Evolutionary conservation across 768 basidiomycete species (phyloP).

Genomic region (Leucogyrophana mollusca): DNA sequence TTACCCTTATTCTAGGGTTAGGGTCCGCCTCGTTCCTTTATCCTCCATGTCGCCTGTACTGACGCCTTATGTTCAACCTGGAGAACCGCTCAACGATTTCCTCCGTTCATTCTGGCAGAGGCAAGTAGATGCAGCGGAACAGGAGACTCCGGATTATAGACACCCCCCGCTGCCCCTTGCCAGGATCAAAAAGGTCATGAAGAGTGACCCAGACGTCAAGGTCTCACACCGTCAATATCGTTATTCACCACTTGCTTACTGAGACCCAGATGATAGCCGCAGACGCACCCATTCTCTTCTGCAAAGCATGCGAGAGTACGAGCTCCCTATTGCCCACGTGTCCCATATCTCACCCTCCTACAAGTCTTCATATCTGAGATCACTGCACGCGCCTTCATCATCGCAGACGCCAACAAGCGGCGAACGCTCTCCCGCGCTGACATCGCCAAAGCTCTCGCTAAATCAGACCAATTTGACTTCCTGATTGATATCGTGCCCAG

Average conservation of each 20-base stretch:
- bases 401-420: constrained; percentile 94
- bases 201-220: constrained; percentile 96
- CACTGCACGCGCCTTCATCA: constrained; percentile 91
- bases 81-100: constrained; percentile 85
- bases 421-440: constrained; percentile 93
- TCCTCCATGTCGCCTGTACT: constrained; percentile 31
- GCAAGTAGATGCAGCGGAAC: constrained; percentile 83
- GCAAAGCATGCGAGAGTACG: constrained; percentile 98
- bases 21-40: constrained; percentile 15
- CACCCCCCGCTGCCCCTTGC: constrained; percentile 91
- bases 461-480: constrained; percentile 97
- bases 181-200: constrained; percentile 99
- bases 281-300: constrained; percentile 94
- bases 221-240: constrained; percentile 42
- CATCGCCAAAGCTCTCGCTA: constrained; percentile 88
- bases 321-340: no score
- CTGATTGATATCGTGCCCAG: constrained; percentile 94
- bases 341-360: not conserved
- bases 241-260: constrained; percentile 5
- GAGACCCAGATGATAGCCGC: constrained; percentile 89
- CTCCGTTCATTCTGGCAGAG: constrained; percentile 88
- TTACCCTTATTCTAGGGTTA: constrained; percentile 25
- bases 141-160: constrained; percentile 83
- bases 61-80: constrained; percentile 76
- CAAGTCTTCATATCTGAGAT: constrained; percentile 97